A percentile compares a stretch with the other conserved stretches of the same genome.
Conservation (phyloP, 805 yeast genomes). For the Lipomyces oligophaga region DNA sequence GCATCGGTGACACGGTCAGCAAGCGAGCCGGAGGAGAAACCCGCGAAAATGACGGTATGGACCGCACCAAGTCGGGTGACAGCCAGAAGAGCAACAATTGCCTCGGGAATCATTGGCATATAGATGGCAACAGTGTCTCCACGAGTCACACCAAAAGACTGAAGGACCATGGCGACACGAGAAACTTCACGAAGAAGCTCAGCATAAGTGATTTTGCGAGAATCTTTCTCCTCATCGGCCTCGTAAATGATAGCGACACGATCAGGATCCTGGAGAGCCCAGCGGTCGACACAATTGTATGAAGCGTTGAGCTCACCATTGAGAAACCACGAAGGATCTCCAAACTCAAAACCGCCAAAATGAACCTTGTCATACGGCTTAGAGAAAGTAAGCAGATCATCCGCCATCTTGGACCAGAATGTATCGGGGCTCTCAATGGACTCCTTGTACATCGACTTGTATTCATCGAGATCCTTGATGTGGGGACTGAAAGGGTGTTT, state of each 20-base stretch:
- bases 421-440: slow-evolving; percentile 74
- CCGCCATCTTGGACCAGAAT: slow-evolving; percentile 77
- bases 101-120: slow-evolving; percentile 97
- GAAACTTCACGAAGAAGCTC: slow-evolving; percentile 82
- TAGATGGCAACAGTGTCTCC: slow-evolving; percentile 97
- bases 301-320: slow-evolving; percentile 91
- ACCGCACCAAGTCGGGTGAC: slow-evolving; percentile 91
- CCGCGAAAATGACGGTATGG: slow-evolving; percentile 95
- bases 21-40: slow-evolving; percentile 89
- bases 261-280: slow-evolving; percentile 82
- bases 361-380: slow-evolving; percentile 62
- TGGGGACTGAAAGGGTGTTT: slow-evolving; percentile 55
- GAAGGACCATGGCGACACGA: slow-evolving; percentile 78
- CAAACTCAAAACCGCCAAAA: slow-evolving; percentile 63
- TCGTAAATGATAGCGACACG: slow-evolving; percentile 73
- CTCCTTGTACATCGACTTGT: slow-evolving; percentile 63
- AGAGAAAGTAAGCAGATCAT: slow-evolving; percentile 73
- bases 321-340: slow-evolving; percentile 89
- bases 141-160: slow-evolving; percentile 79
- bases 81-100: slow-evolving; percentile 89
- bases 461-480: slow-evolving; percentile 60
- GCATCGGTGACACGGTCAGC: slow-evolving; percentile 89
- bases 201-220: slow-evolving; percentile 72
- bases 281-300: slow-evolving; percentile 93
- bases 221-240: slow-evolving; percentile 83